Base-by-base conservation (phyloP, 2,329 filamentous ascomycete genomes). In the Venturia pyrina region DNA sequence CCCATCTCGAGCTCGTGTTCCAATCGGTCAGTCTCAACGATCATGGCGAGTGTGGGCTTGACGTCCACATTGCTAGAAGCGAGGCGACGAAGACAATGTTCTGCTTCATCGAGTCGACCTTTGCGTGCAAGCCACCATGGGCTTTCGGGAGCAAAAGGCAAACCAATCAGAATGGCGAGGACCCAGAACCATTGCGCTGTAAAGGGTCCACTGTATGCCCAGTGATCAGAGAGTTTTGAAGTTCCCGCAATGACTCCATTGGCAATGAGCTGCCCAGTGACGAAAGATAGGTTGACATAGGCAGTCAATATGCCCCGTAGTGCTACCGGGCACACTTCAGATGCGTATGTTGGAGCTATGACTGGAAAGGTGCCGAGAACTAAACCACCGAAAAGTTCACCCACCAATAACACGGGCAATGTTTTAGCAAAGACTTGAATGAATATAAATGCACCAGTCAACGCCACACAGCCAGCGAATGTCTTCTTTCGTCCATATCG, bases 1-100 rank as follows among this genome's bases (percentile, higher is more conserved):
- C 91, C 91, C 8, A 79, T 78, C 3, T 89, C 92, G 65, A 92
- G 89, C 76, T 86, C 81, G 72, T 90, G 83, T 75, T 96, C 92
- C 15, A 96, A 79, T 0, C 89, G 88, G 0, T 89, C 93, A 0
- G 92, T 96, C 73, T 96, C 90, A 1, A 92, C 86, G 89, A 96
- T 96, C 90, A 96, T 96, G 71, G 90, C 87, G 62, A 96, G 81
- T 0, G 90, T 66, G 15, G 32, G 32, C 24, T 66, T 95, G 77
- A 95, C 90, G 68, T 96, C 89, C 13, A 89, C 85, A 71, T 95
- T 85, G 67, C 88, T 70, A 70, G 82, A 87, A 7, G 88, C 89
- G 24, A 91, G 78, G 4, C 88, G 85, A 61, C 87, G 78, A 24
- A 91, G 81, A 1, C 87, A 79, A 60, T 79, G 77, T 77, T 89